Evolutionary conservation across 805 yeast genomes (phyloP).

Genomic region (Myxozyma neotropica): DNA sequence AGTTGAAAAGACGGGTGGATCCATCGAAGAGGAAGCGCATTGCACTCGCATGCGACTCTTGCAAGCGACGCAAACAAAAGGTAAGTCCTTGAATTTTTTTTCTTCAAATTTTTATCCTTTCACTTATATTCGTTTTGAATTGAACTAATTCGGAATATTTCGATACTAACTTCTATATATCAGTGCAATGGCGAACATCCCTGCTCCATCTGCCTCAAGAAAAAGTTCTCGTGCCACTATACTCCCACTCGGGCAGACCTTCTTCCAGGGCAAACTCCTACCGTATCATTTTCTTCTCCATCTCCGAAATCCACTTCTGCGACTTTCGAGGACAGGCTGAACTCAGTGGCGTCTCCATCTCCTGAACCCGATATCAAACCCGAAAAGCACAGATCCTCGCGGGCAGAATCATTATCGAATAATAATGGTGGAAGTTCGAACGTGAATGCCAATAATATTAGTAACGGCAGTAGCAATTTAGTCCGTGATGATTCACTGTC

Average conservation of each 20-base stretch:
- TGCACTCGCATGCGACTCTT: slow-evolving; percentile 52
- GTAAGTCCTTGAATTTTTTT: not conserved
- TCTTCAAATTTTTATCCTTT: not conserved
- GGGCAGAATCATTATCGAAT: not conserved
- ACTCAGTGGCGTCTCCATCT: slow-evolving; percentile 3
- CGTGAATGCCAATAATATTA: not conserved
- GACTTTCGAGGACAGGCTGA: slow-evolving; percentile 1
- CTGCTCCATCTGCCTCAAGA: slow-evolving; percentile 43
- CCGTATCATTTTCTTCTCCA: slow-evolving; percentile 24
- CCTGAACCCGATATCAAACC: slow-evolving; percentile 3
- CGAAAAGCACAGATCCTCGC: slow-evolving; percentile 5
- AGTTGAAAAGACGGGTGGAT: slow-evolving; percentile 34
- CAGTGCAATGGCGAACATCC: slow-evolving; percentile 44
- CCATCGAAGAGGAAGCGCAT: slow-evolving; percentile 46
- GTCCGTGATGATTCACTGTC: slow-evolving; percentile 7
- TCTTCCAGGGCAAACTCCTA: slow-evolving; percentile 14
- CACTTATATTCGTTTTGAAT: not conserved
- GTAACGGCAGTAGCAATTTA: not conserved
- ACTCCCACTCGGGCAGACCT: slow-evolving; percentile 27
- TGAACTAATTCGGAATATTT: too few species aligned
- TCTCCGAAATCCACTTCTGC: slow-evolving; percentile 17
- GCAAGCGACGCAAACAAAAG: slow-evolving; percentile 49
- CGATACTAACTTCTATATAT: slow-evolving; percentile 21
- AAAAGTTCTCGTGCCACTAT: slow-evolving; percentile 41
- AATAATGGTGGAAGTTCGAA: not conserved